Evolutionary conservation across 495 filamentous ascomycete genomes (phyloP).

Genomic region (Tuber magnatum): DNA sequence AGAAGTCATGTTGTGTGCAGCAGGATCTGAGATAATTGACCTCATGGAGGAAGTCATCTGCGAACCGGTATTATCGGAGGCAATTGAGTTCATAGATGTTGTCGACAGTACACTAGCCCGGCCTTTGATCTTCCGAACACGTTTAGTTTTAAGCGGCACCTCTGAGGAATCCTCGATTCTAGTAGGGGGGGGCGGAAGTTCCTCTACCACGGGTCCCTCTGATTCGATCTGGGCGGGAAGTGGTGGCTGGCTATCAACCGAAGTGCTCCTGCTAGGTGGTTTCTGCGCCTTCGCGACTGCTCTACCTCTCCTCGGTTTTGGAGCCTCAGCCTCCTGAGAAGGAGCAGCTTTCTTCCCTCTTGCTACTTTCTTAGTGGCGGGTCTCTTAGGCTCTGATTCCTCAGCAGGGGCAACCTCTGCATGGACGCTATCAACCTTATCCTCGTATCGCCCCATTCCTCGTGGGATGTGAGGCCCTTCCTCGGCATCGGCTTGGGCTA

Average conservation of each 20-base stretch:
- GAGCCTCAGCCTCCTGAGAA: slow-evolving; percentile 13
- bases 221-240: slow-evolving; percentile 3
- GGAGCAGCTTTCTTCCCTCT: slow-evolving; percentile 17
- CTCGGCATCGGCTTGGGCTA: slow-evolving; percentile 11
- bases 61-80: neutral
- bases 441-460: neutral
- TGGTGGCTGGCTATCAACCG: neutral
- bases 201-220: neutral
- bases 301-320: slow-evolving; percentile 22
- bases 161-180: neutral
- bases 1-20: neutral
- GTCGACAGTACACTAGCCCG: neutral
- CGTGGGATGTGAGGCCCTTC: neutral
- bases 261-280: slow-evolving; percentile 9
- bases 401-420: slow-evolving; percentile 7
- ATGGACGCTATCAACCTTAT: neutral
- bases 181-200: neutral
- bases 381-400: slow-evolving; percentile 14
- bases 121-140: neutral
- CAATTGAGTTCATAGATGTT: neutral
- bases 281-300: slow-evolving; percentile 13
- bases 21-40: neutral
- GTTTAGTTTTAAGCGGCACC: neutral
- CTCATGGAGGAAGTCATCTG: neutral
- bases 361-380: slow-evolving; percentile 9